Evolutionary conservation across 2,329 filamentous ascomycete genomes (phyloP), one percentile per base, ranked within the genome.

Genomic region (Lasiodiplodia citricola): DNA sequence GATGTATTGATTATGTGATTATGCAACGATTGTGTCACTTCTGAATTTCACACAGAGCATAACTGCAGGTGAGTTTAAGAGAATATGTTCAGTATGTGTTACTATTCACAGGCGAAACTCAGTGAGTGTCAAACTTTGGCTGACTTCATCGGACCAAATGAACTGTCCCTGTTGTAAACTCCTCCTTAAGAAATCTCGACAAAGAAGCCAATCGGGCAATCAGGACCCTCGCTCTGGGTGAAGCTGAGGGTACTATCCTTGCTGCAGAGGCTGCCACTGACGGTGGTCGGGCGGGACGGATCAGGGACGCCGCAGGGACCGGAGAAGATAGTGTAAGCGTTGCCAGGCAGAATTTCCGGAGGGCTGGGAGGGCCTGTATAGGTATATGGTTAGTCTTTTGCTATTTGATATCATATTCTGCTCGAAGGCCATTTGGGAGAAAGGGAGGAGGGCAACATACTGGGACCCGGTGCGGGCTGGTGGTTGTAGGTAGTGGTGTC

Each of bases 171-270:
- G 8, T 10, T 35, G 7, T 7, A 5, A 35, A 35, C 31, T 10
- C 31, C 8, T 35, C 31, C 54, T 18, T 62, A 62, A 21, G 57
- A 62, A 18, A 73, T 55, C n/a, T 69, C 72, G n/a, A 74, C 73
- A 67, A 71, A 74, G 67, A 74, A 72, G 2, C 73, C 73, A n/a
- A 74, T 25, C 60, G 71, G 71, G 63, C 73, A 74, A 13, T 62
- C 68, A 21, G 68, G 67, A 4, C 60, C 60, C n/a, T 64, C 68
- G 60, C 62, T 70, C 67, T 74, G 73, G 23, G 65, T 63, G 69
- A 69, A 74, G 66, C 72, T 57, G 51, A 74, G 50, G 8, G 66
- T 69, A 18, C 70, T 70, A 57, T 74, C 73, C 16, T 60, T 64
- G 44, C 70, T 71, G 62, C 73, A 74, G 52, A 74, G 47, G 64